Base-by-base conservation (phyloP, 176 grass and related monocot species). In the Juncus effusus region DNA sequence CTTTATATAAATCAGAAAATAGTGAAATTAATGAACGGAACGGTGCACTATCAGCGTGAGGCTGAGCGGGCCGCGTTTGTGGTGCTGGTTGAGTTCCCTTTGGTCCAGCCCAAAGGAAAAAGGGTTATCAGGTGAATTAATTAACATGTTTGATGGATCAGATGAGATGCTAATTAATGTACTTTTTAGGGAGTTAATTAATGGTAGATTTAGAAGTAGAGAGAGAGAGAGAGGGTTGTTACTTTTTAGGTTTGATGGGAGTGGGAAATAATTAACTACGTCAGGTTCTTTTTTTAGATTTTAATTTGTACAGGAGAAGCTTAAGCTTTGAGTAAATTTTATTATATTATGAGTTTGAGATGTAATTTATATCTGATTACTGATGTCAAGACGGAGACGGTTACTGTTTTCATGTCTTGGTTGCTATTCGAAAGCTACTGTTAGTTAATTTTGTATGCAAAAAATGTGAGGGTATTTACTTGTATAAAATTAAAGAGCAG, bases 1-100 rank as follows among this genome's bases (percentile, higher is more conserved):
- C 77, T 99, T 15, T 78, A 80, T 69, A 87, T 99, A 56, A 90
- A 86, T 78, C 94, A 93, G 73, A 89, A 90, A 72, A 78, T 99
- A 8, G 62, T 99, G 45, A 93, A 93, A 54, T 93, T 77, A 39
- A 99, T 99, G 94, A 83, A 85, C 2, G 94, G 89, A 49, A 90
- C 72, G 7, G 78, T 90, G 36, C 94, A 93, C 61, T 90, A 93
- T 79, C 83, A 89, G 56, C 83, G 89, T 54, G 94, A 93, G 84
- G 82, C 94, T 8, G 81, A 93, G 8, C 86, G 51, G 35, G 80
- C 94, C 0, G 86, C 88, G 1, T 87, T 99, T 82, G 84, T 93
- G 7, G 75, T 93, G 44, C 81, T 99, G 35, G 49, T 93, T 13
- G 94, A 90, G 77, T 90, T 93, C 58, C 94, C 85, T 0, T 70